Base-by-base conservation (phyloP, 2,329 filamentous ascomycete genomes). In the Trichoderma koningiopsis region DNA sequence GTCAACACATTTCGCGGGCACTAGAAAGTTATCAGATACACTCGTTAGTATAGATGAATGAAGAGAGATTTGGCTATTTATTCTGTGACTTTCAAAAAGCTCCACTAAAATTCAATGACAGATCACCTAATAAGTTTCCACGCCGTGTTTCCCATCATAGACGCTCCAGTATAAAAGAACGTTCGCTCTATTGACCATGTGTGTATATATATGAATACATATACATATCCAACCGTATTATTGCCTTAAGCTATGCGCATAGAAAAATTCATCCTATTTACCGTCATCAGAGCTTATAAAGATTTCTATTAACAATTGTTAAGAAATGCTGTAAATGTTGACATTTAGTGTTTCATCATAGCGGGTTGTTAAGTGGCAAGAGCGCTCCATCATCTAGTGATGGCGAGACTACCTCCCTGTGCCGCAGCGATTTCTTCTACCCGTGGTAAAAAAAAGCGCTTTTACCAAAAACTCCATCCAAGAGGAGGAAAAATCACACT, bases 401-500 rank as follows among this genome's bases (percentile, higher is more conserved):
- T 33, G 33, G 10, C 33, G 11, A 35, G 11, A 4, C 6, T 22
- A 2, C 40, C 27, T 27, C 27, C 4, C 4, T 27, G 27, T 27
- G 22, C 61, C 11, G 1, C 31, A 22, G 13, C n/a, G 3, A 49
- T 24, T 13, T 49, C 14, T 13, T 24, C n/a, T 24, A 4, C 29
- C 19, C 2, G 4, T 24, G 7, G 24, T n/a, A 52, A 52, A 10
- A 22, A 10, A 10, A 22, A 49, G 10, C n/a, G 4, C 1, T 14
- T 49, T 13, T 13, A 2, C 11, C 10, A n/a, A 49, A 49, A 49
- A 11, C 47, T 24, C 5, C 47, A 47, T 24, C n/a, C 47, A 24
- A 13, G 13, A 1, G 5, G 10, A 22, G 0, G 2, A 13, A n/a
- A 22, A 24, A 5, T 5, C 1, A 24, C n/a, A 49, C 1, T 1